These are phyloP conservation scores for Globisporangium parvum DNA, from an alignment of 352 stramenopile genomes.

Conservation along the genomic window DNA sequence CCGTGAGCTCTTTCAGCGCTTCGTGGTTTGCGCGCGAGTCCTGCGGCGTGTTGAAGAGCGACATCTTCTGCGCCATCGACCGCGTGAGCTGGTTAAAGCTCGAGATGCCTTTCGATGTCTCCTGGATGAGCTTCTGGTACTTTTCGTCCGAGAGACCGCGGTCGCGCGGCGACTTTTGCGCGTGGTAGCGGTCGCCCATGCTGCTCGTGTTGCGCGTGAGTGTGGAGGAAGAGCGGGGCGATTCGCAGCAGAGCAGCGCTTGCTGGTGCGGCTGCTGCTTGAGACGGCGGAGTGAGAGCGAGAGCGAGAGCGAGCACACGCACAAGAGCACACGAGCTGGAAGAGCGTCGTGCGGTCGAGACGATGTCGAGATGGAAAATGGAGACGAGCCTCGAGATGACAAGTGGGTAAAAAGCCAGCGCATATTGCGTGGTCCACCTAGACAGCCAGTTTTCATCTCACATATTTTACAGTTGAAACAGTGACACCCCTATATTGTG, in stretches of 20 bases:
- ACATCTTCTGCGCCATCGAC: slow-evolving; percentile 84
- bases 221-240: background rate
- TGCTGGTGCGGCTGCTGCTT: background rate
- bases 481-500: too few relatives aligned
- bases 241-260: background rate
- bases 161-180: slow-evolving; percentile 44
- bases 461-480: too few relatives aligned
- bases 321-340: too few relatives aligned
- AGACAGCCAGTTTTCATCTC: too few relatives aligned
- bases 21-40: slow-evolving; percentile 80
- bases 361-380: too few relatives aligned
- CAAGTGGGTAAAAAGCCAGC: too few relatives aligned
- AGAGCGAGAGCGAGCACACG: too few relatives aligned
- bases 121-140: slow-evolving; percentile 67
- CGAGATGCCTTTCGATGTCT: slow-evolving; percentile 83
- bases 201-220: background rate
- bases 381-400: too few relatives aligned
- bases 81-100: slow-evolving; percentile 83
- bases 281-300: too few relatives aligned
- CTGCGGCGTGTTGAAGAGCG: slow-evolving; percentile 76
- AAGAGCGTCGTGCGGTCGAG: too few relatives aligned
- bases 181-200: slow-evolving; percentile 69
- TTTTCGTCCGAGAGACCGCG: slow-evolving; percentile 48
- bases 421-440: too few relatives aligned
- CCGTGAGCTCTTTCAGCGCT: slow-evolving; percentile 72